Conservation (phyloP, 2,329 filamentous ascomycete species). For the Colletotrichum limetticola region DNA sequence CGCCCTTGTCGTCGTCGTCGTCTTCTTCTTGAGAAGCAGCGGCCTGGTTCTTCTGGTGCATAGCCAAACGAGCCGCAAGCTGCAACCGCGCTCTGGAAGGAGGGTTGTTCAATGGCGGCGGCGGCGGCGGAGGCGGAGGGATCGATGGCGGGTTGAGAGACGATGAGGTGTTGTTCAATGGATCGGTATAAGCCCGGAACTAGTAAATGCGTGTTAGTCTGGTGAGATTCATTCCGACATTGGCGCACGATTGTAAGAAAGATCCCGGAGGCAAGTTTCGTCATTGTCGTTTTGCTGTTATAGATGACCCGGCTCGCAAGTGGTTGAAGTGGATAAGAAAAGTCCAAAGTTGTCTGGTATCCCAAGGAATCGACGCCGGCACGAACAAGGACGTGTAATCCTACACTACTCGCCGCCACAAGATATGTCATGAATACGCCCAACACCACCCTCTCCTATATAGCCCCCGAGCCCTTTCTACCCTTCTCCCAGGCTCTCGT, state of each 20-base stretch:
- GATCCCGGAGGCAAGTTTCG: constrained; percentile 22
- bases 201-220: constrained; percentile 42
- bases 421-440: constrained; percentile 15
- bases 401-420: constrained; percentile 32
- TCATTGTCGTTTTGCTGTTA: constrained; percentile 20
- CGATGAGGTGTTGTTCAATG: constrained; percentile 57
- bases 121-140: constrained; percentile 71
- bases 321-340: constrained; percentile 22
- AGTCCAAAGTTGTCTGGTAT: constrained; percentile 34
- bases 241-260: background rate
- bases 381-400: constrained; percentile 26
- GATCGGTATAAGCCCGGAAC: constrained; percentile 70
- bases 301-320: background rate
- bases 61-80: constrained; percentile 86
- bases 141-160: constrained; percentile 68
- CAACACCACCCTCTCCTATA: constrained; percentile 5
- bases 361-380: constrained; percentile 32
- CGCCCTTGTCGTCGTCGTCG: constrained; percentile 44
- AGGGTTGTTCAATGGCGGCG: constrained; percentile 83
- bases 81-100: constrained; percentile 89
- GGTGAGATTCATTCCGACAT: background rate
- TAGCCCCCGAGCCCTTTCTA: background rate
- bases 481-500: background rate
- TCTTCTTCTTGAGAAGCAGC: constrained; percentile 54
- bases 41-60: constrained; percentile 74